Evolutionary conservation across 192 early-diverging fungal species (phyloP).

Genomic region (Backusella tarrabulga): DNA sequence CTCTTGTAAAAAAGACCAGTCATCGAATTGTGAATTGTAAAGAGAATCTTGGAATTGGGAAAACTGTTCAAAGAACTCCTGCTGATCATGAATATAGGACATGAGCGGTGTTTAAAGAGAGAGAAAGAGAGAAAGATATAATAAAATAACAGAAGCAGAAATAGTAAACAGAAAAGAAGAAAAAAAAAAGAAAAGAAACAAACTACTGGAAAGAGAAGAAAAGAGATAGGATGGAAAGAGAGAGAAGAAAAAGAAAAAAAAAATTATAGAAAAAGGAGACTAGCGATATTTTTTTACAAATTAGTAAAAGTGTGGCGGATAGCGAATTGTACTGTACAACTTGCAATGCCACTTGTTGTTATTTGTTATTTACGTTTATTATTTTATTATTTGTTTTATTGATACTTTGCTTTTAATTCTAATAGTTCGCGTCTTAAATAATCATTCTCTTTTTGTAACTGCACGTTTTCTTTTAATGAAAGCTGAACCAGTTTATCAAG

Average conservation of each 20-base stretch:
- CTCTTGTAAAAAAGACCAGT: not conserved
- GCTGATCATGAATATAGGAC: not conserved
- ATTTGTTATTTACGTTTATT: too few species aligned
- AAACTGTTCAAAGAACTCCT: not conserved
- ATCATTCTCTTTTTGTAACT: slow-evolving; percentile 25
- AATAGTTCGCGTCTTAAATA: slow-evolving; percentile 17
- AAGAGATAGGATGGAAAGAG: not conserved
- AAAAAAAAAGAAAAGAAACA: not conserved
- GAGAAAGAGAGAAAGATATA: not conserved
- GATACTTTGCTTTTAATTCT: slow-evolving; percentile 3
- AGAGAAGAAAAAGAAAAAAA: not conserved
- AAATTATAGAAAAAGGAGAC: not conserved
- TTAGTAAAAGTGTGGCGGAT: not conserved
- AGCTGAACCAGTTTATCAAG: slow-evolving; percentile 21
- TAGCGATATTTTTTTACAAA: not conserved
- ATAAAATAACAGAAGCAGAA: not conserved
- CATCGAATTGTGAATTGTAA: not conserved
- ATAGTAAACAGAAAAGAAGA: not conserved
- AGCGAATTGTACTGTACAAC: not conserved
- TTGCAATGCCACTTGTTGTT: not conserved
- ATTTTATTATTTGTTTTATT: not conserved
- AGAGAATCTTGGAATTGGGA: not conserved
- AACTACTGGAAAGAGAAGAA: too few species aligned
- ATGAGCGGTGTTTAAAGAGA: not conserved
- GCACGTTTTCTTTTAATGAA: slow-evolving; percentile 13